Base-by-base conservation (phyloP, 495 filamentous ascomycete genomes). In the Penicillium macrosclerotiorum region DNA sequence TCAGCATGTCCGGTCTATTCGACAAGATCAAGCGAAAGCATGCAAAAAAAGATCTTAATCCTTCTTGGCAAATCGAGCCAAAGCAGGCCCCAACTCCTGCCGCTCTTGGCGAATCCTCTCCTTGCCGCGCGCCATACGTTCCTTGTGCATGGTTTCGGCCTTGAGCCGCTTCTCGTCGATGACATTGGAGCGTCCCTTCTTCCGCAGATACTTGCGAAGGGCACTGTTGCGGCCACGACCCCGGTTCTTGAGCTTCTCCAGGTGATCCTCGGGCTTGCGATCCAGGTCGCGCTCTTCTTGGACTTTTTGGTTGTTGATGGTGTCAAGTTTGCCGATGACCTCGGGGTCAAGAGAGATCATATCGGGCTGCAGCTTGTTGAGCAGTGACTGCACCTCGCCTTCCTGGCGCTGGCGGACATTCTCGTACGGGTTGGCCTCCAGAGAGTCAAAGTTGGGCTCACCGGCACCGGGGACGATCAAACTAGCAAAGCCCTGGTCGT, bases 361-460 rank as follows among this genome's bases (percentile, higher is more conserved):
- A 57, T 95, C 93, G 9, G 93, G 92, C 56, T 91, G 84, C 29
- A 98, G 73, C 73, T 98, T 98, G 73, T 90, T 89, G 47, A 98
- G 79, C 53, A 98, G 75, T 5, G 77, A 74, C 64, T 84, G 85
- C 50, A 98, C 90, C 61, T 98, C 93, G n/a, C 75, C 79, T 64
- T 98, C 93, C 65, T 92, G 90, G 56, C 92, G 79, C 71, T 96
- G 89, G 63, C 94, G 92, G 45, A 78, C 80, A 47, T 85, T 95
- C 67, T 97, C 94, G 77, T 93, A 96, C n/a, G 94, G 93, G 69
- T 98, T 98, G 43, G 83, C 73, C 64, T 97, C 94, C 9, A 95
- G 74, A 2, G 90, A 85, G 67, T 98, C 93, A 66, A 89, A 96
- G 76, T 97, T 97, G 37, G 93, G 85, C 68, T 98, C 93, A 44